Conservation (phyloP, 2,329 filamentous ascomycete genomes). For the Geosmithia flava region DNA sequence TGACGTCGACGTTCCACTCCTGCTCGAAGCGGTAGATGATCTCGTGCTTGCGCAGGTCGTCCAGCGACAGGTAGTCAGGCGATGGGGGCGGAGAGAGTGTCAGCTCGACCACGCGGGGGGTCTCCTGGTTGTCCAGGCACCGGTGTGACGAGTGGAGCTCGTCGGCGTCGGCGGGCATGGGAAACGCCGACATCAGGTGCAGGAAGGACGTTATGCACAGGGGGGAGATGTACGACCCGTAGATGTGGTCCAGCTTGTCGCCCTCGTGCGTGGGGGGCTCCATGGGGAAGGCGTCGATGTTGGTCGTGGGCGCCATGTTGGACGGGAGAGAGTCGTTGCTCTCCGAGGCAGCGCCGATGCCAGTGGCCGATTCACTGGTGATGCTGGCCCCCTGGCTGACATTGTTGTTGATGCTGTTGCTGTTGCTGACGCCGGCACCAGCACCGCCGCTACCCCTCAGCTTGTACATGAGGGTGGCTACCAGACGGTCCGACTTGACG, state of each 20-base stretch:
- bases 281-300: conserved; percentile 45
- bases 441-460: conserved; percentile 19
- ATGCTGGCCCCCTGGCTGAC: conserved; percentile 8
- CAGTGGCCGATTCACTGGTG: conserved; percentile 18
- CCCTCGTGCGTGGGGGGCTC: conserved; percentile 42
- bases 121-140: conserved; percentile 47
- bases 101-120: conserved; percentile 54
- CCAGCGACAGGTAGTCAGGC: conserved; percentile 50
- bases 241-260: conserved; percentile 50
- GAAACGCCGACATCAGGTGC: conserved; percentile 52
- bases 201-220: conserved; percentile 55
- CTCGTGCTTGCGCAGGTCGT: conserved; percentile 67
- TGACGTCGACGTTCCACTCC: conserved; percentile 80
- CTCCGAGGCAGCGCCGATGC: conserved; percentile 13
- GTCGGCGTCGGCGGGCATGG: conserved; percentile 35
- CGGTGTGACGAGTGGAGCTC: conserved; percentile 49
- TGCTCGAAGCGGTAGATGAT: conserved; percentile 73
- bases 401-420: conserved; percentile 10
- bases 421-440: conserved; percentile 17
- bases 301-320: conserved; percentile 47
- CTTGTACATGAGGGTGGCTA: conserved; percentile 56
- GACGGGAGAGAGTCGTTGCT: conserved; percentile 26
- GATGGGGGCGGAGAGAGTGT: conserved; percentile 48
- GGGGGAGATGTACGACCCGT: conserved; percentile 53
- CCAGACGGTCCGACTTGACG: conserved; percentile 33